Evolutionary conservation across 2,329 filamentous ascomycete species (phyloP).

Genomic region (Colletotrichum horii): DNA sequence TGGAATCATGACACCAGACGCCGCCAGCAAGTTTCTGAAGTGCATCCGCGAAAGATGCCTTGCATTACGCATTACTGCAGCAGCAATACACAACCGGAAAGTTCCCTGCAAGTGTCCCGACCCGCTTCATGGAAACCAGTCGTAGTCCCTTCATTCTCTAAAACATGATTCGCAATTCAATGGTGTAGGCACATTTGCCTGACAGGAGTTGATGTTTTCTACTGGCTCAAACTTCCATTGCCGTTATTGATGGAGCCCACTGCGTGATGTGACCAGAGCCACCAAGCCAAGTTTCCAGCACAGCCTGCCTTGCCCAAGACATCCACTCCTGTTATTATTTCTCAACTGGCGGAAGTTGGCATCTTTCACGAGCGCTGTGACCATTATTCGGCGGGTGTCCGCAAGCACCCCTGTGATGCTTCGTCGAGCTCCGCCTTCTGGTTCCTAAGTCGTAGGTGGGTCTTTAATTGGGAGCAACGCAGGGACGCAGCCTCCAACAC

Average conservation of each 20-base stretch:
- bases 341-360: neutral
- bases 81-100: neutral
- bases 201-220: no score
- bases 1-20: no score
- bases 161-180: neutral
- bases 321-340: neutral
- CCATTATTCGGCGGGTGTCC: neutral
- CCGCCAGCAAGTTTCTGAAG: neutral
- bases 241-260: neutral
- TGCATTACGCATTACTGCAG: neutral
- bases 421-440: neutral
- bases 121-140: neutral
- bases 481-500: neutral
- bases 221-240: neutral
- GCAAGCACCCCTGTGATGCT: neutral
- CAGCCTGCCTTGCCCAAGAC: neutral
- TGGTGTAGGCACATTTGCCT: no score
- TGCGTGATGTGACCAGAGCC: neutral
- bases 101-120: neutral
- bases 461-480: neutral
- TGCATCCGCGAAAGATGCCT: neutral
- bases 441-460: neutral
- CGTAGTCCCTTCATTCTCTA: accelerated
- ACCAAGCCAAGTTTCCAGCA: neutral
- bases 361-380: neutral